These are phyloP conservation scores for Danielia reshetovae DNA, from an alignment of 805 yeast genomes.

Conservation along the genomic window DNA sequence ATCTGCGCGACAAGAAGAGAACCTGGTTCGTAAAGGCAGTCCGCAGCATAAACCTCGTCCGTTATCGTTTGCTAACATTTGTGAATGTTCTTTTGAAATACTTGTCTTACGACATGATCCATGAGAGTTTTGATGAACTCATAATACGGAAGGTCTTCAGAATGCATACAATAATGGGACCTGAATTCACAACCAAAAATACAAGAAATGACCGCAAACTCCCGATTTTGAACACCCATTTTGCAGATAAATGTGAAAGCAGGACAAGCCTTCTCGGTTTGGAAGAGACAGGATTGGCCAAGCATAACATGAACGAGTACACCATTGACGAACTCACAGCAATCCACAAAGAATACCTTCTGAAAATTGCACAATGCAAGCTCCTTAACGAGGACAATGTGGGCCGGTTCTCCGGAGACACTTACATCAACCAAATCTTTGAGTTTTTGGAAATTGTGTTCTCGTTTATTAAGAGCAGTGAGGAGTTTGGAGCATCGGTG, in stretches of 20 bases:
- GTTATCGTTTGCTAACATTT: slow-evolving; percentile 39
- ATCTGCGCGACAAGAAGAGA: slow-evolving; percentile 17
- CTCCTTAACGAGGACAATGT: slow-evolving; percentile 26
- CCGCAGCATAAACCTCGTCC: slow-evolving; percentile 32
- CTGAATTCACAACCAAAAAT: background rate
- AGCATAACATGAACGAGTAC: slow-evolving; percentile 8
- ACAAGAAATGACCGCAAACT: slow-evolving; percentile 4
- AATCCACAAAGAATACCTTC: slow-evolving; percentile 12
- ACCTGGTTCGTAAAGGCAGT: slow-evolving; percentile 29
- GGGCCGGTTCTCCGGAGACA: slow-evolving; percentile 28
- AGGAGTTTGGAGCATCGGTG: slow-evolving; percentile 29
- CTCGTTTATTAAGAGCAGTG: slow-evolving; percentile 30
- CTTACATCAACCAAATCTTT: slow-evolving; percentile 32
- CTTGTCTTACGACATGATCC: slow-evolving; percentile 46
- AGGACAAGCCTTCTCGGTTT: slow-evolving; percentile 1
- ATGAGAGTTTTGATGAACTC: slow-evolving; percentile 29
- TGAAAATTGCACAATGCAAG: slow-evolving; percentile 24
- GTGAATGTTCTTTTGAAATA: slow-evolving; percentile 38
- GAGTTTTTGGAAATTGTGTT: slow-evolving; percentile 27
- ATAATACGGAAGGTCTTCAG: slow-evolving; percentile 23
- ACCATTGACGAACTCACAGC: slow-evolving; percentile 15
- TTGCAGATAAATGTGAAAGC: slow-evolving; percentile 2
- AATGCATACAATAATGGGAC: slow-evolving; percentile 1
- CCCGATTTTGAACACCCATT: slow-evolving; percentile 9
- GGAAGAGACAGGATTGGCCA: background rate